Conservation (phyloP, 768 basidiomycete genomes). For the Panaeolus papilionaceus region DNA sequence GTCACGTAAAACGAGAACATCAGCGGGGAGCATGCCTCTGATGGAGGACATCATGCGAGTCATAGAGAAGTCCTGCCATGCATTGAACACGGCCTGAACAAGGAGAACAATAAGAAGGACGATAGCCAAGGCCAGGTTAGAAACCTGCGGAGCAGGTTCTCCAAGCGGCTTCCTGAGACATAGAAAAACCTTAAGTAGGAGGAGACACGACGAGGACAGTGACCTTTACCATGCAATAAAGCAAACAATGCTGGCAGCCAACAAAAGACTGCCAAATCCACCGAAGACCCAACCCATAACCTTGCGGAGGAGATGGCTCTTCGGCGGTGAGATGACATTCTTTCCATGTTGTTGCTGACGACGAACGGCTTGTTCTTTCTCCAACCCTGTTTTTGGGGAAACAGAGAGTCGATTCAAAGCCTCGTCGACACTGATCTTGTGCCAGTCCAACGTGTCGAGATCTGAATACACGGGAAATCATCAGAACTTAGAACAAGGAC, state of each 20-base stretch:
- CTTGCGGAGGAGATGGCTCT: conserved; percentile 48
- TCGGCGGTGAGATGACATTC: conserved; percentile 58
- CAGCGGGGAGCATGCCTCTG: conserved; percentile 68
- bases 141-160: conserved; percentile 53
- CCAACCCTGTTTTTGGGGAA: conserved; percentile 54
- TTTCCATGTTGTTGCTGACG: conserved; percentile 51
- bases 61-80: conserved; percentile 63
- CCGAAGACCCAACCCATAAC: conserved; percentile 59
- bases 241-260: conserved; percentile 55
- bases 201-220: neutral
- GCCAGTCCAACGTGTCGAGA: conserved; percentile 53
- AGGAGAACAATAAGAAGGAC: conserved; percentile 52
- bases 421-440: conserved; percentile 46
- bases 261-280: conserved; percentile 52
- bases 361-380: conserved; percentile 51
- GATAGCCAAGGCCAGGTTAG: conserved; percentile 67
- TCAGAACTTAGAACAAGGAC: neutral
- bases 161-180: conserved; percentile 62
- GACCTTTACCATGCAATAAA: conserved; percentile 53
- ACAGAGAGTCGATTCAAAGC: conserved; percentile 49
- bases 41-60: conserved; percentile 66
- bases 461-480: conserved; percentile 31
- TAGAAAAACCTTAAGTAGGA: conserved; percentile 24
- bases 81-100: conserved; percentile 50
- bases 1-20: conserved; percentile 67